phyloP scores from a whole-genome alignment of 2,329 filamentous ascomycete species.

The Sclerotinia sclerotiorum region DNA sequence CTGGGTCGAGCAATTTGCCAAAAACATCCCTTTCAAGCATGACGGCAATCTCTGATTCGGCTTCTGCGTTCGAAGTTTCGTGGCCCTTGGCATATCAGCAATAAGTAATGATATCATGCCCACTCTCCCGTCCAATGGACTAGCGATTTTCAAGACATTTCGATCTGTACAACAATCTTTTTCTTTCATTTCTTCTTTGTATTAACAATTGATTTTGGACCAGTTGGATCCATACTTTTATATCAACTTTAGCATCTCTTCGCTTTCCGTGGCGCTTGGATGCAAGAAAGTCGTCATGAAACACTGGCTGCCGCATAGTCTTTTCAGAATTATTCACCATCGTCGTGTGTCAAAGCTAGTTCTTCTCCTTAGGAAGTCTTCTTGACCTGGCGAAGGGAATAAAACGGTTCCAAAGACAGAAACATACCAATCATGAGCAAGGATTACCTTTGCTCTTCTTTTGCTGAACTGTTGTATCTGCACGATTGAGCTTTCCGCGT shows the following conservation, averaged over 20 bases:
- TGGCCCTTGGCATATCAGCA: background rate
- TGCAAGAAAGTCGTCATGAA: background rate
- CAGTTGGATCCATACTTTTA: conserved; percentile 25
- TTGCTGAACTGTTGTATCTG: background rate
- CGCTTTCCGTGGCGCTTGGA: conserved; percentile 18
- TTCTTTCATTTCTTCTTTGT: conserved; percentile 27
- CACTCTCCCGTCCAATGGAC: background rate
- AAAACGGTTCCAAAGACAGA: conserved; percentile 2
- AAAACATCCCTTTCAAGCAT: background rate
- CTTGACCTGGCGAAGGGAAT: conserved; percentile 2
- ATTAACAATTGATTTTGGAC: conserved; percentile 25
- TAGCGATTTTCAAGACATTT: background rate
- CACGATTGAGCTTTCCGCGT: background rate
- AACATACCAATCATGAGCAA: background rate
- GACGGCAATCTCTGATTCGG: background rate
- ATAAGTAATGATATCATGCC: background rate
- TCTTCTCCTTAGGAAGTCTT: conserved; percentile 18
- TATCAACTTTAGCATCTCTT: conserved; percentile 3
- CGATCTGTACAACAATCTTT: conserved; percentile 17
- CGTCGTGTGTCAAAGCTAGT: conserved; percentile 3
- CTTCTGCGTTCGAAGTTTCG: background rate
- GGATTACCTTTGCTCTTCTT: background rate
- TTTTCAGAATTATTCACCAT: background rate
- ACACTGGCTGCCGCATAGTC: background rate
- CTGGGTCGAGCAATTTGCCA: background rate